Evolutionary conservation across 331 rosid genomes (phyloP).

Genomic region (Saraca asoca): DNA sequence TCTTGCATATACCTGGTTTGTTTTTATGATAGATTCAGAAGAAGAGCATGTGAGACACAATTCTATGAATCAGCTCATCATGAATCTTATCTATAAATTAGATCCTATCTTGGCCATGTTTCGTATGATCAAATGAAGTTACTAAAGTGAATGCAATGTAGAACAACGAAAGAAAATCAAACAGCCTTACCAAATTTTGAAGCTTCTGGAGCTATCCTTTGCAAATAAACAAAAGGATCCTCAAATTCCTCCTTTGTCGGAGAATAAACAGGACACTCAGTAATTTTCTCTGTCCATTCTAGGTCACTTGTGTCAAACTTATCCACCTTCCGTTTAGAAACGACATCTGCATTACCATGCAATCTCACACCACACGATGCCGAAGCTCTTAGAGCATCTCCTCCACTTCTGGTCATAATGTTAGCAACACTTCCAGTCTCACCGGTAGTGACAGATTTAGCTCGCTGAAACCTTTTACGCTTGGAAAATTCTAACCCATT

Average conservation of each 20-base stretch:
- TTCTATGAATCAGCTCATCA: too few relatives aligned
- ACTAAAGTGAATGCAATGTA: neutral
- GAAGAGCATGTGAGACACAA: neutral
- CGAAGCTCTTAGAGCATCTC: conserved; percentile 84
- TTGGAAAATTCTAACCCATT: conserved; percentile 73
- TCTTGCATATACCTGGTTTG: conserved; percentile 24
- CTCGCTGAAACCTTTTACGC: conserved; percentile 79
- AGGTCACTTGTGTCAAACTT: conserved; percentile 58
- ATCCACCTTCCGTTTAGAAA: conserved; percentile 65
- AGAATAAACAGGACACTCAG: conserved; percentile 64
- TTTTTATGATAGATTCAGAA: neutral
- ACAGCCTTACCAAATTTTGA: conserved; percentile 55
- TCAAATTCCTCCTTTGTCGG: conserved; percentile 71
- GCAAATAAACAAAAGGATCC: conserved; percentile 68
- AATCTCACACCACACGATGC: conserved; percentile 67
- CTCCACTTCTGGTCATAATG: conserved; percentile 84
- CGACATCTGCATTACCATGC: conserved; percentile 55
- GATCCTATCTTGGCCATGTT: too few relatives aligned
- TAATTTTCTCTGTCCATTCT: conserved; percentile 62
- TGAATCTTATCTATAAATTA: too few relatives aligned
- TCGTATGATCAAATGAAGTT: neutral
- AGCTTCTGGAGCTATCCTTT: conserved; percentile 69
- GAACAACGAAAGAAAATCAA: neutral
- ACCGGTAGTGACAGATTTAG: conserved; percentile 44
- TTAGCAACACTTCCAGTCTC: conserved; percentile 51